These are phyloP conservation scores for Pythium rishiriense DNA, from an alignment of 352 stramenopile genomes.

Conservation along the genomic window DNA sequence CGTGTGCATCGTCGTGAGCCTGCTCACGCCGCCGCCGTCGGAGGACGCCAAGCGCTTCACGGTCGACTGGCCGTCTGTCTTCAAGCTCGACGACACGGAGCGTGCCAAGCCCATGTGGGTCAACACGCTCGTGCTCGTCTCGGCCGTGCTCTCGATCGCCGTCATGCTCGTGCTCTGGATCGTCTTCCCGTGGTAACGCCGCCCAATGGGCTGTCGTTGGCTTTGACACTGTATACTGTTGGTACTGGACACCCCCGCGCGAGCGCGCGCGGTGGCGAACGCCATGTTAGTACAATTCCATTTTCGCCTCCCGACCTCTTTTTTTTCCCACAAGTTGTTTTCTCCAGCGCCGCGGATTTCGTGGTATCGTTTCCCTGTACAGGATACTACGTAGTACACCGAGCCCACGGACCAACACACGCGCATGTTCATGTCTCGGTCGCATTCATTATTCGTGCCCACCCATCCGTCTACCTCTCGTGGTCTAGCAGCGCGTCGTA, in stretches of 20 bases:
- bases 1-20: slow-evolving; percentile 53
- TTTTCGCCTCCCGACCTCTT: too few species aligned
- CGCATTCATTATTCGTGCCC: neutral
- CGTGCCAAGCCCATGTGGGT: slow-evolving; percentile 49
- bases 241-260: neutral
- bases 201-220: too few species aligned
- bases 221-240: neutral
- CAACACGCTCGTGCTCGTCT: slow-evolving; percentile 43
- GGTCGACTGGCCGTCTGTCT: slow-evolving; percentile 47
- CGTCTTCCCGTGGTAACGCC: slow-evolving; percentile 35
- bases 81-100: slow-evolving; percentile 56
- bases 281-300: too few species aligned
- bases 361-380: too few species aligned
- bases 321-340: too few species aligned
- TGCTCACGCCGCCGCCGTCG: slow-evolving; percentile 41
- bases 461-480: slow-evolving; percentile 22
- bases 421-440: too few species aligned
- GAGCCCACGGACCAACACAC: too few species aligned
- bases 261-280: neutral
- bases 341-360: too few species aligned
- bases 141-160: slow-evolving; percentile 40
- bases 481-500: slow-evolving; percentile 61
- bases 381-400: too few species aligned
- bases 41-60: slow-evolving; percentile 52
- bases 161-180: slow-evolving; percentile 60